Evolutionary conservation across 177 flowering plant genomes (phyloP).

Genomic region (Vitis hybrid): DNA sequence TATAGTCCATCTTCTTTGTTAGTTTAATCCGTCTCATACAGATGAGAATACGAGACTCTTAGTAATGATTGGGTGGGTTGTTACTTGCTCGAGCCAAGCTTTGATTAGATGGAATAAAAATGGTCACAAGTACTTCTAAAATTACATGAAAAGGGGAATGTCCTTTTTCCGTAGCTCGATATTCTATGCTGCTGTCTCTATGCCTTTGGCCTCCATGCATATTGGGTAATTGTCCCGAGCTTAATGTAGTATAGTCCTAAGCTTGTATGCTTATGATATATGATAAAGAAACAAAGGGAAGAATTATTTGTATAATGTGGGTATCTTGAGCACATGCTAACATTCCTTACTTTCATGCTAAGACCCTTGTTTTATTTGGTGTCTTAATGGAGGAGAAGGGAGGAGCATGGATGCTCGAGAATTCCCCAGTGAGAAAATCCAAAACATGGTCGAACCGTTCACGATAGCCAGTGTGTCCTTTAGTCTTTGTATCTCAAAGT

Average conservation of each 20-base stretch:
- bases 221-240: conserved; percentile 16
- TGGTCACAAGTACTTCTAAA: not conserved
- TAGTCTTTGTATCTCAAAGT: conserved; percentile 47
- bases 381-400: conserved; percentile 27
- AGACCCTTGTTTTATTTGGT: conserved; percentile 27
- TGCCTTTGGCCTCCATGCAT: conserved; percentile 27
- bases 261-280: not conserved
- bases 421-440: conserved; percentile 25
- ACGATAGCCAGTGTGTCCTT: conserved; percentile 34
- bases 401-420: conserved; percentile 32
- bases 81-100: not conserved
- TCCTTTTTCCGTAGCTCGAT: conserved; percentile 19
- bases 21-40: not conserved
- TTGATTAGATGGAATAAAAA: not conserved
- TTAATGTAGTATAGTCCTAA: not conserved
- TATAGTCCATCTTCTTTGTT: not conserved
- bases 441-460: conserved; percentile 25
- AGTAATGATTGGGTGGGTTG: conserved; percentile 10
- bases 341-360: conserved; percentile 39
- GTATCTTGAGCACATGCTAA: conserved; percentile 40
- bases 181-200: conserved; percentile 27
- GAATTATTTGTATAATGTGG: conserved; percentile 4
- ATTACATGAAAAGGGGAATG: conserved; percentile 2
- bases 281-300: conserved; percentile 1
- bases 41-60: not conserved